Base-by-base conservation (phyloP, 2,329 filamentous ascomycete species). In the Verruconis gallopava region DNA sequence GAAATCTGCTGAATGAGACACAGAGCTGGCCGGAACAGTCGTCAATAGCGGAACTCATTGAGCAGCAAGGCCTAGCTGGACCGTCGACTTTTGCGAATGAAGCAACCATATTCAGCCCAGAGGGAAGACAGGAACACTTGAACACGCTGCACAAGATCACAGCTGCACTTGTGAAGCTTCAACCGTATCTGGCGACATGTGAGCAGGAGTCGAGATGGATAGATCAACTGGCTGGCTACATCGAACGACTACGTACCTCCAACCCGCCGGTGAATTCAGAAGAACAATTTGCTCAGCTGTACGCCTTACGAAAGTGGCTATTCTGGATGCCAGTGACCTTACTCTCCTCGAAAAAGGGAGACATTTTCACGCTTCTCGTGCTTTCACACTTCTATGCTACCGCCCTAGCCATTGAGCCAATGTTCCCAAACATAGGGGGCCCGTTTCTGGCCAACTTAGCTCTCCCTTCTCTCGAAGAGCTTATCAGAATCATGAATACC, bases 281-380 rank as follows among this genome's bases (percentile, higher is more conserved):
- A 48, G 79, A 93, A 56, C 85, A 93, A 55, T 96, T 95, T 57
- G 81, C 86, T 54, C 82, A 88, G 49, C 75, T 96, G 9, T 88
- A 93, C 49, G 80, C 85, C 6, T 72, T 98, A 45, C 75, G 88
- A 43, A 83, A 84, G 51, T 95, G 89, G 86, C 74, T 96, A 13
- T 94, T 96, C 63, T 96, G 89, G 86, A 76, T 94, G 43, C 91
- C 91, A 1, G 79, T 94, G 22, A 77, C 79, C 50, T 81, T 88
- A 52, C 71, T 95, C 19, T 81, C 89, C 56, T 77, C 79, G 49
- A 81, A 79, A 37, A 77, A 80, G 39, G 75, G 76, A 25, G 85
- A 89, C 49, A 73, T 83, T 18, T 83, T 76, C 46, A 81, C 85
- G 1, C 70, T 95, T 50, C 71, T 93, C 40, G 79, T 93, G 47